A percentile compares a stretch with the other conserved stretches of the same genome.
These are phyloP conservation scores for Rubus idaeus DNA, from an alignment of 306 rosid genomes.

Conservation along the genomic window DNA sequence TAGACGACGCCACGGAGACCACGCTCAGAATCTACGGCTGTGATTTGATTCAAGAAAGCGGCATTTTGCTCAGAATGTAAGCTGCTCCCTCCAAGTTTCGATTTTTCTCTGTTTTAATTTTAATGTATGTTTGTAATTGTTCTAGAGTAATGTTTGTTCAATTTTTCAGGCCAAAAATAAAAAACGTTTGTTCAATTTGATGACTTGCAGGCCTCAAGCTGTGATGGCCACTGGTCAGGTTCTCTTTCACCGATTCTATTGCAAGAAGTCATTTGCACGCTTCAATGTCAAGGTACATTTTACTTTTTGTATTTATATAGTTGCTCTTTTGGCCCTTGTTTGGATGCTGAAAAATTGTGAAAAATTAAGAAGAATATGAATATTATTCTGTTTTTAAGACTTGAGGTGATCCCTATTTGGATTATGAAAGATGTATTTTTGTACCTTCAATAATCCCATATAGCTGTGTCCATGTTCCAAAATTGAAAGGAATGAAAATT, in stretches of 20 bases:
- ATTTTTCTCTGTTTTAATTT: neutral
- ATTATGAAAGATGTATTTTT: neutral
- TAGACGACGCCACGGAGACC: constrained; percentile 75
- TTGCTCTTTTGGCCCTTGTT: neutral
- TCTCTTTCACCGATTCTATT: constrained; percentile 87
- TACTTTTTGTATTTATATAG: neutral
- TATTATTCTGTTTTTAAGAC: neutral
- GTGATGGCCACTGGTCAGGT: constrained; percentile 99
- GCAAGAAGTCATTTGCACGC: constrained; percentile 94
- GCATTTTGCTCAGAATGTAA: constrained; percentile 86
- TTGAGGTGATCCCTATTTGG: neutral
- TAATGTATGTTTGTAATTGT: neutral
- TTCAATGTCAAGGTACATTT: constrained; percentile 78
- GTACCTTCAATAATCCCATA: neutral
- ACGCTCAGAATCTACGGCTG: constrained; percentile 87
- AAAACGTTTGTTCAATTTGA: neutral
- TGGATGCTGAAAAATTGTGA: neutral
- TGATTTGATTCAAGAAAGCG: constrained; percentile 94
- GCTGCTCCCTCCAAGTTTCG: constrained; percentile 20
- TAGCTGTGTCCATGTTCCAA: neutral
- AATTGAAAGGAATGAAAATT: neutral
- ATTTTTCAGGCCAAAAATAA: neutral
- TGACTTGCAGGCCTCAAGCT: constrained; percentile 88
- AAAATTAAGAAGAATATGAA: neutral
- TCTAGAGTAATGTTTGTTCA: neutral